Evolutionary conservation across 176 grass and related monocot species (phyloP).

Genomic region (Calamus simplicifolius): DNA sequence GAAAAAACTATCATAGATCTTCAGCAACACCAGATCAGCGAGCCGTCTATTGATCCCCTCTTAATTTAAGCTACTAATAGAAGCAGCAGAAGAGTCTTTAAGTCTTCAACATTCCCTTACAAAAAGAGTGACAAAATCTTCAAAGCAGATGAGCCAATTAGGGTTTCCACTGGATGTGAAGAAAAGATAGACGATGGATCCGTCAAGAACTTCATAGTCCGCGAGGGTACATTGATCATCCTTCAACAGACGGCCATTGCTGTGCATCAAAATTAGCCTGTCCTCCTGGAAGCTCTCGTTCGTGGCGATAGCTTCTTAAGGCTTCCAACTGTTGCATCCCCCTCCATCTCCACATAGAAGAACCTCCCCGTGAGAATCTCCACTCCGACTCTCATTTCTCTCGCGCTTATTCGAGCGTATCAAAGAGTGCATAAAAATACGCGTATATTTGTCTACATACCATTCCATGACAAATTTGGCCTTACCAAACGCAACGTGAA

Average conservation of each 20-base stretch:
- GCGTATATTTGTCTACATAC: too few relatives aligned
- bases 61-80: too few relatives aligned
- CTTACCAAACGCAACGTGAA: too few relatives aligned
- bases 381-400: conserved; percentile 9
- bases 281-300: conserved; percentile 10
- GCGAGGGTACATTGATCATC: conserved; percentile 4
- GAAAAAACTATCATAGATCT: too few relatives aligned
- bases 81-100: too few relatives aligned
- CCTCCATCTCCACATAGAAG: conserved; percentile 16
- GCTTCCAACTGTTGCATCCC: neutral
- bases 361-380: conserved; percentile 18
- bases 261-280: conserved; percentile 16
- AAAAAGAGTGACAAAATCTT: conserved; percentile 13
- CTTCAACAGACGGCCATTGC: conserved; percentile 10
- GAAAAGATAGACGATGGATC: conserved; percentile 19
- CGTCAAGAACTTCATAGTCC: conserved; percentile 1
- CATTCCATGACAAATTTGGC: too few relatives aligned
- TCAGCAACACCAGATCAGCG: too few relatives aligned
- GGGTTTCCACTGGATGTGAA: conserved; percentile 8
- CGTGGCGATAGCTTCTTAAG: conserved; percentile 13
- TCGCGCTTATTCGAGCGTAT: too few relatives aligned
- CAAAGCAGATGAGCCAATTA: conserved; percentile 17
- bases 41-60: too few relatives aligned
- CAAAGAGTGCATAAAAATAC: too few relatives aligned
- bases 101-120: conserved; percentile 6